Evolutionary conservation across 2,329 filamentous ascomycete species (phyloP).

Genomic region (Emmonsiellopsis sp.): DNA sequence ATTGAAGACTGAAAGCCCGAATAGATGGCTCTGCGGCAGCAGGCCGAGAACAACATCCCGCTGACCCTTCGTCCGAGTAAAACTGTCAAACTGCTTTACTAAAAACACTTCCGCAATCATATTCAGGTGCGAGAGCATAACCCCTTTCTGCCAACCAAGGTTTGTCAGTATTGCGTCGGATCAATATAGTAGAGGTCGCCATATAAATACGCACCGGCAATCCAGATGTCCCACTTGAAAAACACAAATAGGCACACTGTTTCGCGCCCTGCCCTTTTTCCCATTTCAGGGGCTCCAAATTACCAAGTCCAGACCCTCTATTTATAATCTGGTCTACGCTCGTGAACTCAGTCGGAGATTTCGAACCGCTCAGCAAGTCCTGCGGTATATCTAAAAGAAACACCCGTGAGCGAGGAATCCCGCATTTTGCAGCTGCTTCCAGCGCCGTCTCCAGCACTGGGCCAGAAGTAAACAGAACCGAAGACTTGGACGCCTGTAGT

Average conservation of each 20-base stretch:
- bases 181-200: not conserved
- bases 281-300: conserved; percentile 52
- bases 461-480: conserved; percentile 57
- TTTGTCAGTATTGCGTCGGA: too few relatives aligned
- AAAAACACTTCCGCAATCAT: conserved; percentile 64
- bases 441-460: conserved; percentile 52
- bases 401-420: conserved; percentile 51
- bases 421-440: conserved; percentile 50
- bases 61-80: conserved; percentile 37
- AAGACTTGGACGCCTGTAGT: conserved; percentile 54
- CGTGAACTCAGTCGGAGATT: conserved; percentile 42
- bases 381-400: conserved; percentile 58
- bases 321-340: conserved; percentile 55
- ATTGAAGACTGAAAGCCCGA: conserved; percentile 58
- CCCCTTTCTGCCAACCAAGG: conserved; percentile 49
- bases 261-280: conserved; percentile 54
- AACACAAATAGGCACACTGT: conserved; percentile 61
- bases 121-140: conserved; percentile 65
- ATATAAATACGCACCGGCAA: conserved; percentile 46
- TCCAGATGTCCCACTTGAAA: conserved; percentile 64
- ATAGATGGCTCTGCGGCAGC: conserved; percentile 67
- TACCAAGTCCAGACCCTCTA: conserved; percentile 46
- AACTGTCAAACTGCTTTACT: conserved; percentile 40
- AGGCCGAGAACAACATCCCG: conserved; percentile 50
- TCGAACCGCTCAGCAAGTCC: conserved; percentile 36